Evolutionary conservation across 2,329 filamentous ascomycete genomes (phyloP), one percentile per base, ranked within the genome.

Genomic region (Penicillium sclerotigenum): DNA sequence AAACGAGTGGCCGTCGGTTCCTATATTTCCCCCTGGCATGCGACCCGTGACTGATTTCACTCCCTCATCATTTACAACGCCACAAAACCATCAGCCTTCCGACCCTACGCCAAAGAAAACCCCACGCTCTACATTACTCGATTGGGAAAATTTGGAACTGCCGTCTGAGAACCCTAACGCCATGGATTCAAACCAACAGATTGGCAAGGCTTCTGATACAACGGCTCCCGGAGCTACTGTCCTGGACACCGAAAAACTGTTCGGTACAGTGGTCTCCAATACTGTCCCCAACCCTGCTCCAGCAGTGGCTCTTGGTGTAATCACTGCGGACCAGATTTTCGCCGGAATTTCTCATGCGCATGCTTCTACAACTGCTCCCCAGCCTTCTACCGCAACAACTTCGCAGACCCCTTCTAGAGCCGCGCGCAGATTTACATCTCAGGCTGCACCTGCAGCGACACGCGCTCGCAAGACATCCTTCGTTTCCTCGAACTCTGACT

Each of bases 1-100:
- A 28, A 80, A 81, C 45, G 71, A 83, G 2, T 80, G 88, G 58
- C 86, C 88, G 3, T 81, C 85, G 51, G 75, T 91, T 6, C 83
- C 87, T 5, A 77, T 91, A 50, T 91, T 89, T 65, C 81, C 79
- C 43, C 63, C 59, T 61, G 75, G 70, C 47, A 66, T 70, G 58
- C 65, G 67, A 29, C 68, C 71, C 47, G 47, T 34, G 48, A 34
- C 28, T 20, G 37, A 14, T 29, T 47, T 29, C 40, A 37, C 40
- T 11, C 13, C 13, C 28, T 47, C 49, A 14, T 14, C 16, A 10
- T 42, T 29, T 26, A 7, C 26, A 10, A n/a, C 13, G 5, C 26
- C 48, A 34, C 38, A 34, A 20, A 51, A 20, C 10, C 8, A 51
- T 20, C 37, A 13, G 13, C 8, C 48, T n/a, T 31, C 45, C 14